These are phyloP conservation scores for Colletotrichum tofieldiae DNA, from an alignment of 2,329 filamentous ascomycete species.

Conservation along the genomic window DNA sequence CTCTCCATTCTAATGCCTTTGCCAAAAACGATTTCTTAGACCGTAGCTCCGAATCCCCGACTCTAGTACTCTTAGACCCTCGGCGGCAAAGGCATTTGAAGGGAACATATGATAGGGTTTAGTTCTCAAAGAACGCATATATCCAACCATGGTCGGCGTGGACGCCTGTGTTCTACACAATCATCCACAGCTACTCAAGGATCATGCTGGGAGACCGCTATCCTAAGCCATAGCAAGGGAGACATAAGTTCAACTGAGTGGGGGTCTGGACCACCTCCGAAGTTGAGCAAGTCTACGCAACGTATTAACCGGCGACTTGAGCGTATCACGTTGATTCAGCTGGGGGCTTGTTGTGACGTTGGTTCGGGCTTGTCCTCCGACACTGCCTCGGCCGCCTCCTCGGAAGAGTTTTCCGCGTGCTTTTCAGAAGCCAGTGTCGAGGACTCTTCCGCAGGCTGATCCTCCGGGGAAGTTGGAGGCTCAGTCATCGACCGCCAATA, in stretches of 20 bases:
- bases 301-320: not conserved
- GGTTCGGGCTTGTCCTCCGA: not conserved
- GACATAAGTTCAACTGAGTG: too few relatives aligned
- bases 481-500: constrained; percentile 53
- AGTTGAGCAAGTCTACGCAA: not conserved
- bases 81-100: not conserved
- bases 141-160: too few relatives aligned
- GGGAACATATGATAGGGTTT: not conserved
- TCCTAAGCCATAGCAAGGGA: not conserved
- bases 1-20: not conserved
- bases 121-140: not conserved
- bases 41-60: too few relatives aligned
- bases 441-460: not conserved
- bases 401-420: too few relatives aligned
- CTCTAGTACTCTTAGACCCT: too few relatives aligned
- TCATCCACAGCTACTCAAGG: not conserved
- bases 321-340: not conserved
- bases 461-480: not conserved
- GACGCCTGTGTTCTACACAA: not conserved
- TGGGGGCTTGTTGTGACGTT: not conserved
- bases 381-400: not conserved
- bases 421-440: not conserved
- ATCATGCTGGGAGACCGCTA: not conserved
- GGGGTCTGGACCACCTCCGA: not conserved
- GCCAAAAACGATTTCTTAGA: not conserved